phyloP scores from a whole-genome alignment of 2,329 filamentous ascomycete species.

The Aspergillus fumigatiaffinis region DNA sequence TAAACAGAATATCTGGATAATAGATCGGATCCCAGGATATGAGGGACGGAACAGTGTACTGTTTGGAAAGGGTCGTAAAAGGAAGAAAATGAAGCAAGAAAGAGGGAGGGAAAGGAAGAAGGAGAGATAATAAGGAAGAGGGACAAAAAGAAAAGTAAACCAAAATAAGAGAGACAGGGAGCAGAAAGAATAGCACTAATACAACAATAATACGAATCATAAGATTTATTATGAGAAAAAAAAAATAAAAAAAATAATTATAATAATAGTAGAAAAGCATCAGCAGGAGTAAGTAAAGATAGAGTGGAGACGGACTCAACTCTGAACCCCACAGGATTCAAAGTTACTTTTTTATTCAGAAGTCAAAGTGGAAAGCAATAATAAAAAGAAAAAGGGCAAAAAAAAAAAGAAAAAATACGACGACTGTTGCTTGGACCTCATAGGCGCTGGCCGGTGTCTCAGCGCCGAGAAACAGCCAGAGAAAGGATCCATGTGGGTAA shows the following conservation, averaged over 20 bases:
- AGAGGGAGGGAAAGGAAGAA: neutral
- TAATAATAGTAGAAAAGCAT: constrained; percentile 6
- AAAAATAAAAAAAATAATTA: constrained; percentile 5
- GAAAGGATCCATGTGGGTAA: neutral
- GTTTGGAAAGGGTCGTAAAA: neutral
- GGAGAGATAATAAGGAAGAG: neutral
- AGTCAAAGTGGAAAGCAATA: constrained; percentile 1
- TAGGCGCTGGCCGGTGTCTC: constrained; percentile 8
- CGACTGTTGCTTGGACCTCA: constrained; percentile 3
- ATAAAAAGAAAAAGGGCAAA: constrained; percentile 1
- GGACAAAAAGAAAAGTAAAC: constrained; percentile 2
- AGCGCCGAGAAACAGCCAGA: constrained; percentile 13
- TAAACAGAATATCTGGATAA: neutral
- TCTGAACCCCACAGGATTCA: constrained; percentile 17
- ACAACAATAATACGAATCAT: neutral
- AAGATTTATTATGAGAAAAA: neutral
- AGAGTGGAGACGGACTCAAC: constrained; percentile 14
- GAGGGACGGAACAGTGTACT: neutral
- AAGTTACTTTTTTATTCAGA: constrained; percentile 10
- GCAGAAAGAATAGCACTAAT: neutral
- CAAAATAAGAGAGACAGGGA: constrained; percentile 3
- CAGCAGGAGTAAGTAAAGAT: constrained; percentile 12
- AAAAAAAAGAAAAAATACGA: neutral
- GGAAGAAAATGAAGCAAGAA: neutral
- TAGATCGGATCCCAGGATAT: neutral